Base-by-base conservation (phyloP, 257 asterid genomes). In the Scutellaria galericulata region DNA sequence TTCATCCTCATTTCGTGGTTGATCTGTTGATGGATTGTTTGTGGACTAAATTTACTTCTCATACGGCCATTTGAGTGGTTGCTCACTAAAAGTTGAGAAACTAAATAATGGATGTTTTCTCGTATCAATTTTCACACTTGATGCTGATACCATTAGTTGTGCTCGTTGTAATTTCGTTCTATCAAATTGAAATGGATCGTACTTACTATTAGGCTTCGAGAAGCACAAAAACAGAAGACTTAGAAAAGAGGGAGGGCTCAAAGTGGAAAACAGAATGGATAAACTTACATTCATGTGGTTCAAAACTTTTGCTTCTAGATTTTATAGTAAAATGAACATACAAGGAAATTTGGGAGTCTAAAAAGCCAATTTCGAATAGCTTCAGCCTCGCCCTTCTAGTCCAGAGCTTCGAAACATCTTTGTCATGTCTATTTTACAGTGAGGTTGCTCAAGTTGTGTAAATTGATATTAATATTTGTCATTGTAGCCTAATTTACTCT, bases 401-500 rank as follows among this genome's bases (percentile, higher is more conserved):
- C 37, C 5, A 4, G 37, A 31, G 37, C 37, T 31, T 31, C 5
- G 5, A 31, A 31, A 31, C 37, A 7, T 18, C 31, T 62, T 71
- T 46, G 14, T 40, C 51, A 22, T 10, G 20, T 35, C 24, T 55
- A 5, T 7, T 45, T 55, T 51, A 52, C 15, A 1, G 53, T 41
- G 37, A 13, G 64, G 42, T 55, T 69, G 64, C 35, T 12, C 7
- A 56, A 55, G 24, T 40, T 13, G 15, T 70, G 66, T 20, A 45
- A 56, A n/a, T 13, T 20, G 46, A 60, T n/a, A 18, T 7, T 50
- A 56, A 50, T 12, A 24, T 37, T 1, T 18, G 2, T 46, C 9
- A 47, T 1, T 39, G 51, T 22, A 66, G 57, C 14, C 44, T 57
- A 42, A n/a, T 54, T 14, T 11, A 20, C 45, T 13, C 62, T 18